Percentiles rank a stretch among this genome's conserved stretches.
Evolutionary conservation across 1,284 basidiomycete genomes (phyloP).

Genomic region (Peniophora sp.): DNA sequence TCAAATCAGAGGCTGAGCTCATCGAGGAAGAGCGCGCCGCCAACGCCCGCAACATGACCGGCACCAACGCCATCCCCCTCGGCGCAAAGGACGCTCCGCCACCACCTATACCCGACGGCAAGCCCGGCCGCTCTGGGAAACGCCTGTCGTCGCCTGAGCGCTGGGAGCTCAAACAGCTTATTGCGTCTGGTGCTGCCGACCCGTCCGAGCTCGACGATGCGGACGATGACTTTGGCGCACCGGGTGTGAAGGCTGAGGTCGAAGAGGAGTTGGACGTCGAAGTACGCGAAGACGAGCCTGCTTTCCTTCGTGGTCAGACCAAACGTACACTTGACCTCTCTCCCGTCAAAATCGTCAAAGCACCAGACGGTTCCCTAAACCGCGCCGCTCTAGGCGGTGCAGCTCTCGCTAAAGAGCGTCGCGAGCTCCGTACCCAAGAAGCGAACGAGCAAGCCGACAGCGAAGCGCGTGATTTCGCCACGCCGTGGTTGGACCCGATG

Average conservation of each 20-base stretch:
- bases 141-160: constrained; percentile 94
- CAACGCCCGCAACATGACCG: constrained; percentile 54
- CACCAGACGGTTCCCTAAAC: constrained; percentile 91
- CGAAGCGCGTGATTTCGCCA: constrained; percentile 86
- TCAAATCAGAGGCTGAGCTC: constrained; percentile 89
- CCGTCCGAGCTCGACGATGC: constrained; percentile 96
- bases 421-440: constrained; percentile 92
- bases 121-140: constrained; percentile 69
- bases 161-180: constrained; percentile 99
- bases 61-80: constrained; percentile 65
- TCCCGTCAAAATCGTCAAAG: constrained; percentile 95
- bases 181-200: constrained; percentile 89
- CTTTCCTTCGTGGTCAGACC: constrained; percentile 95
- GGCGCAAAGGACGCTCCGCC: constrained; percentile 26
- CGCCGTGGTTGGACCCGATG: constrained; percentile 98
- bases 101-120: constrained; percentile 26
- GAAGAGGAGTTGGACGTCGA: constrained; percentile 98
- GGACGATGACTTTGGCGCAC: constrained; percentile 82
- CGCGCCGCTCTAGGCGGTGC: constrained; percentile 92
- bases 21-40: constrained; percentile 64
- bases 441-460: constrained; percentile 92
- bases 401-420: constrained; percentile 88
- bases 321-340: constrained; percentile 92
- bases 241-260: constrained; percentile 75
- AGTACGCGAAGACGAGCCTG: constrained; percentile 92